Conservation (phyloP, 352 stramenopile genomes). For the Phytophthora ohioensis region DNA sequence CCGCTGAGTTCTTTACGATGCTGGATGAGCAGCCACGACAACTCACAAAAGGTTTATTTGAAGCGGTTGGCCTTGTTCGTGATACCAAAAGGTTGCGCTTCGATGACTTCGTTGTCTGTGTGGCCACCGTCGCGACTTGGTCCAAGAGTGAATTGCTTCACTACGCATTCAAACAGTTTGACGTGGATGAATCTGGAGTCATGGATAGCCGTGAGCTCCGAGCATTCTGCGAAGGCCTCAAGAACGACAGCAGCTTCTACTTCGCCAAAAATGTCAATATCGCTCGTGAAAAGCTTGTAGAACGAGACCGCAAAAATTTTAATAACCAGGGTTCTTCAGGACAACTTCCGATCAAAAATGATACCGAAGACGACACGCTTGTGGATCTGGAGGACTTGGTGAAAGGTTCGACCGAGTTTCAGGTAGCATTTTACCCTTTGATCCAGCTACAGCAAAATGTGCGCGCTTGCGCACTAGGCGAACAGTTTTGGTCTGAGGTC, state of each 20-base stretch:
- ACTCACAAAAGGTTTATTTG: constrained; percentile 65
- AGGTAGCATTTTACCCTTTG: constrained; percentile 73
- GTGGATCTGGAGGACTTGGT: constrained; percentile 66
- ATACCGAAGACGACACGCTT: constrained; percentile 40
- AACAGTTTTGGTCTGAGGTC: constrained; percentile 55
- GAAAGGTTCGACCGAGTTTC: constrained; percentile 65
- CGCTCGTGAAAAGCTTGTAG: constrained; percentile 58
- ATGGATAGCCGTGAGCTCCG: constrained; percentile 67
- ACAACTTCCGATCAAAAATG: constrained; percentile 4
- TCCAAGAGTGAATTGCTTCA: constrained; percentile 63
- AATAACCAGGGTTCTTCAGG: not conserved
- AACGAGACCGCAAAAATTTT: constrained; percentile 13
- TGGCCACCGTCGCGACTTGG: constrained; percentile 58
- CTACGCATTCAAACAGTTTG: constrained; percentile 75
- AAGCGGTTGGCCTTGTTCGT: constrained; percentile 44
- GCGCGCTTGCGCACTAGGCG: constrained; percentile 51
- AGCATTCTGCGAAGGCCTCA: constrained; percentile 64
- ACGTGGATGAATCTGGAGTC: constrained; percentile 66
- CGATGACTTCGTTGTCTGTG: constrained; percentile 69
- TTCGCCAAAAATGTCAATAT: constrained; percentile 73
- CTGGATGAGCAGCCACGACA: constrained; percentile 65
- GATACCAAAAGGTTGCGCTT: constrained; percentile 54
- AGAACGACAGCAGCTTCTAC: constrained; percentile 64
- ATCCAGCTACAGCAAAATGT: constrained; percentile 74
- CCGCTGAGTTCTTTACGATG: constrained; percentile 65